Evolutionary conservation across 352 stramenopile species (phyloP).

Genomic region (Halophytophthora polymorphica): DNA sequence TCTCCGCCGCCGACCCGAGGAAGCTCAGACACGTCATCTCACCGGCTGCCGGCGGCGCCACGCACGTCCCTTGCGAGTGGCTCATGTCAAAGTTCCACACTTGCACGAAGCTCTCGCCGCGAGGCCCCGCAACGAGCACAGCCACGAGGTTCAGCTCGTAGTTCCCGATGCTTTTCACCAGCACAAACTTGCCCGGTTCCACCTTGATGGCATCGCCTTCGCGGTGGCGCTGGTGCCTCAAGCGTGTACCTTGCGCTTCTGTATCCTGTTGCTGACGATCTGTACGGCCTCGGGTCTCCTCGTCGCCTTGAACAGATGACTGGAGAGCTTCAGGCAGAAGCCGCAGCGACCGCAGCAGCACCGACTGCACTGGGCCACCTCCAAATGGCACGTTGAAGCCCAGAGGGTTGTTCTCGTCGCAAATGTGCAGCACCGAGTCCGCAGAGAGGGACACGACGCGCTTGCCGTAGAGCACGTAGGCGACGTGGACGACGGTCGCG

Average conservation of each 20-base stretch:
- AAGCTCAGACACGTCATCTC: slow-evolving; percentile 66
- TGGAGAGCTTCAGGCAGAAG: slow-evolving; percentile 29
- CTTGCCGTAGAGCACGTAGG: slow-evolving; percentile 60
- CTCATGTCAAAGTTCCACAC: slow-evolving; percentile 75
- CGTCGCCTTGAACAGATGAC: background rate
- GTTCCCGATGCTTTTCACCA: slow-evolving; percentile 52
- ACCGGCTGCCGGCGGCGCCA: slow-evolving; percentile 22
- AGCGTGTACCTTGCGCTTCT: background rate
- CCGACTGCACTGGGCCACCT: slow-evolving; percentile 45
- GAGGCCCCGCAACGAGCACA: slow-evolving; percentile 35
- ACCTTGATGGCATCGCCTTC: background rate
- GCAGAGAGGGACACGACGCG: slow-evolving; percentile 62
- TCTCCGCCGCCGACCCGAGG: slow-evolving; percentile 35
- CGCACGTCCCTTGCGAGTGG: slow-evolving; percentile 57
- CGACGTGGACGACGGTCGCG: slow-evolving; percentile 37
- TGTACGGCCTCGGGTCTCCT: background rate
- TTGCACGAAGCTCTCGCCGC: slow-evolving; percentile 61
- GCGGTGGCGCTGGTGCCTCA: background rate
- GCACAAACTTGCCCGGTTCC: slow-evolving; percentile 31
- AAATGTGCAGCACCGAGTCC: slow-evolving; percentile 61
- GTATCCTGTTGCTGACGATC: background rate
- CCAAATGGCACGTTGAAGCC: slow-evolving; percentile 73
- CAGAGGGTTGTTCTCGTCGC: slow-evolving; percentile 63
- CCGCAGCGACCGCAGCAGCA: slow-evolving; percentile 54
- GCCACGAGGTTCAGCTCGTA: slow-evolving; percentile 45